These are phyloP conservation scores for Lachancea mirantina DNA, from an alignment of 805 yeast species.

Conservation along the genomic window DNA sequence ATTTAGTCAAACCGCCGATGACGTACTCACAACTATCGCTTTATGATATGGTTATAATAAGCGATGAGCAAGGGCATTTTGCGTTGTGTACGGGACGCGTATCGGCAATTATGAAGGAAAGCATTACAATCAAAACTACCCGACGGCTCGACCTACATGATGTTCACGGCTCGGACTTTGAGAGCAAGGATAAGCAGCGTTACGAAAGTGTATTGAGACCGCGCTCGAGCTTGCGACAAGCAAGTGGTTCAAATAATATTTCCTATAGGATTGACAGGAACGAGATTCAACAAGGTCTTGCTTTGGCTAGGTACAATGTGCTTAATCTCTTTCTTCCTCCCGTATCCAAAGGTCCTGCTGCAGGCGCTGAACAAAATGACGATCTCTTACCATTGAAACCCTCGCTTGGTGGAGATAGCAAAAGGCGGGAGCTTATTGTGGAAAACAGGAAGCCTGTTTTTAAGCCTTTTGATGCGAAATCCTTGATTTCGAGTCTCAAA, in stretches of 20 bases:
- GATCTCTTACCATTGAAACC: conserved; percentile 14
- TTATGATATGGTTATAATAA: conserved; percentile 61
- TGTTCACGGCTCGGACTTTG: conserved; percentile 34
- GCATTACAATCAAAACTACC: conserved; percentile 44
- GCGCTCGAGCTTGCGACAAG: neutral
- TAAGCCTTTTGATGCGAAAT: conserved; percentile 5
- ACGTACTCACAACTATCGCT: conserved; percentile 41
- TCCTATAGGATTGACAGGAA: conserved; percentile 72
- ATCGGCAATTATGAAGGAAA: conserved; percentile 34
- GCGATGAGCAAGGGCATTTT: conserved; percentile 76
- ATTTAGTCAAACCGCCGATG: conserved; percentile 14
- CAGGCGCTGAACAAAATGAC: conserved; percentile 10
- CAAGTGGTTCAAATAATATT: conserved; percentile 5
- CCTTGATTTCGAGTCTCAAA: conserved; percentile 15
- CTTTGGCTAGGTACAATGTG: conserved; percentile 69
- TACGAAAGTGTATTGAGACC: conserved; percentile 41
- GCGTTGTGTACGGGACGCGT: conserved; percentile 62
- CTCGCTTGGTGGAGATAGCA: conserved; percentile 33
- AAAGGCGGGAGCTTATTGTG: conserved; percentile 30
- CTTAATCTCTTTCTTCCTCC: conserved; percentile 52
- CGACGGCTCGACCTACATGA: conserved; percentile 42
- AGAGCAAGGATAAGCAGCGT: conserved; percentile 39
- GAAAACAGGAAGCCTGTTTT: conserved; percentile 29
- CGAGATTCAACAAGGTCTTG: conserved; percentile 66
- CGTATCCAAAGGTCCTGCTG: conserved; percentile 21